Base-by-base conservation (phyloP, 768 basidiomycete species). In the Tulasnella sp. region DNA sequence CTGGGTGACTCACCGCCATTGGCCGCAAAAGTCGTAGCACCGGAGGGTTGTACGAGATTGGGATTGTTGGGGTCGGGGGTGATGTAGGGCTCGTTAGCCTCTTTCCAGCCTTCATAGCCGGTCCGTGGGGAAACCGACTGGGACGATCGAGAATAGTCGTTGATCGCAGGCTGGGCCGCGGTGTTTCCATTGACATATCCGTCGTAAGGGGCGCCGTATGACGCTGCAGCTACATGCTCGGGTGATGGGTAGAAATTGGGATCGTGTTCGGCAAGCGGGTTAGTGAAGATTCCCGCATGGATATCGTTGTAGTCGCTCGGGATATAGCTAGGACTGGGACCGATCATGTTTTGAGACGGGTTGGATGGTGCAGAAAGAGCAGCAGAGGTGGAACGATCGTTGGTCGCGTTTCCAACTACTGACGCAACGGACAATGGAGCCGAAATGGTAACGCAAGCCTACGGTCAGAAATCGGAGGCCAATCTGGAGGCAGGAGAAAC, bases 261-360 rank as follows among this genome's bases (percentile, higher is more conserved):
- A n/a, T n/a, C n/a, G n/a, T n/a, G n/a, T n/a, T 46, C 45, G 25
- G 3, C 23, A 23, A 2, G 11, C 45, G 6, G 45, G 45, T n/a
- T n/a, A 31, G 7, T 19, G 45, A n/a, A 46, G 32, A 29, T 46
- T 46, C 25, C 45, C 25, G 45, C 45, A 27, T 46, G 45, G 23
- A 46, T 25, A n/a, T 46, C 45, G 45, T 46, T 46, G 17, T 53
- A 35, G 36, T 53, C 34, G 23, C 41, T 39, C 21, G 51, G 51
- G 12, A 54, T 27, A 40, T 54, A 54, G 31, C 1, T 39, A 17
- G 52, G 52, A 29, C 52, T 54, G 5, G 52, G 52, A 29, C 52
- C 52, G 23, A 54, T 54, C 52, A 54, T 54, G 35, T 36, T 54
- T 29, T 54, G 39, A 27, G 52, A 29, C 23, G 46, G 29, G 25